Conservation (phyloP, 345 rosid species). For the Eucalyptus lansdowneana region DNA sequence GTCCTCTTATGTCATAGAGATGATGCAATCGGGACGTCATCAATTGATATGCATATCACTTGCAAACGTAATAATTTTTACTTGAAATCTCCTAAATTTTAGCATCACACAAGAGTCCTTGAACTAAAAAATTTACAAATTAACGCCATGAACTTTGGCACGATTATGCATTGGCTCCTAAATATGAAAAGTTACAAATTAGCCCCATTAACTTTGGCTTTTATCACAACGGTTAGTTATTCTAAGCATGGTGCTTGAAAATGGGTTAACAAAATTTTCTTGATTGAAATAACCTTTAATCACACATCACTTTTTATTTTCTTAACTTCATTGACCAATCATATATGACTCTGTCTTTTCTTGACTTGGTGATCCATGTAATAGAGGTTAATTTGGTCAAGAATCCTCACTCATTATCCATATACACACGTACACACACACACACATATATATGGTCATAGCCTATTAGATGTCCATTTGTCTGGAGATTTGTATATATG, state of each 20-base stretch:
- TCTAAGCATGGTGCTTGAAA: not conserved
- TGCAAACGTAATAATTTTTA: fast-evolving
- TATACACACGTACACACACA: no score
- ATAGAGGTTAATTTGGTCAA: not conserved
- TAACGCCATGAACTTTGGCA: not conserved
- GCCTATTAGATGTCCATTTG: fast-evolving
- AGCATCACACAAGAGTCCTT: not conserved
- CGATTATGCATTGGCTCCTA: not conserved
- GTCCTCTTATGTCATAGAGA: not conserved
- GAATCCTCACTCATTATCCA: not conserved
- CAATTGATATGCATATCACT: not conserved
- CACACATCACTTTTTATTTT: not conserved
- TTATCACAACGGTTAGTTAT: not conserved
- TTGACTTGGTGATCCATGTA: not conserved
- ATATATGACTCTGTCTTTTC: not conserved
- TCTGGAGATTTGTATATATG: no score
- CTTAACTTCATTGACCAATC: not conserved
- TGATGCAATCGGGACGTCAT: fast-evolving
- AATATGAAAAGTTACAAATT: not conserved
- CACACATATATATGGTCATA: not conserved
- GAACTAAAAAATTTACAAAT: not conserved
- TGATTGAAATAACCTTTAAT: not conserved
- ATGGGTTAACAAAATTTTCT: not conserved
- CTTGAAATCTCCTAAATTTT: not conserved
- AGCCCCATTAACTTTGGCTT: not conserved